Evolutionary conservation across 257 asterid species (phyloP).

Genomic region (Plantago ovata): DNA sequence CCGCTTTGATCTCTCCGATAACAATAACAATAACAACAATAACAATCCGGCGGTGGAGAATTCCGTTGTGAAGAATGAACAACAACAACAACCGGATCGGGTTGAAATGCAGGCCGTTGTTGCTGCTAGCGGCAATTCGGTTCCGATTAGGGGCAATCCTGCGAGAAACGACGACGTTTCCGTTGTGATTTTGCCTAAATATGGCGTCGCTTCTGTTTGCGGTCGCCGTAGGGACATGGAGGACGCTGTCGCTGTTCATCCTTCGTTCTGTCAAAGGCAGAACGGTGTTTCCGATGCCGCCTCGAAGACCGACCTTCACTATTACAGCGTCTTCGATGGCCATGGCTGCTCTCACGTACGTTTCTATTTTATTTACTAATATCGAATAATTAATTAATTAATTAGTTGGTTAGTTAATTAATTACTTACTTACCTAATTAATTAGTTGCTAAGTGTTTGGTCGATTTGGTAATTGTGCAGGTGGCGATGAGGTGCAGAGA

Average conservation of each 20-base stretch:
- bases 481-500: constrained; percentile 67
- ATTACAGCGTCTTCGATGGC: constrained; percentile 70
- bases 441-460: not conserved
- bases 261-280: constrained; percentile 36
- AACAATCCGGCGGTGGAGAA: constrained; percentile 28
- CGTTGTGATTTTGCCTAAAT: constrained; percentile 31
- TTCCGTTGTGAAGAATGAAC: constrained; percentile 9
- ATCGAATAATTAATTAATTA: not conserved
- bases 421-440: not conserved
- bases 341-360: constrained; percentile 88
- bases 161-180: not conserved
- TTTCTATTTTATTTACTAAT: too few relatives aligned
- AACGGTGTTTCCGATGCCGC: constrained; percentile 2
- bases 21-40: too few relatives aligned
- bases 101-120: too few relatives aligned
- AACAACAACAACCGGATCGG: not conserved
- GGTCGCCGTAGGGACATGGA: constrained; percentile 82
- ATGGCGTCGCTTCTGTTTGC: constrained; percentile 56
- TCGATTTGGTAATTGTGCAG: constrained; percentile 23
- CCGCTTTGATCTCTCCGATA: constrained; percentile 27
- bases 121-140: not conserved
- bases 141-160: not conserved
- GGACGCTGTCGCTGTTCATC: constrained; percentile 66
- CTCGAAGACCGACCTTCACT: constrained; percentile 49
- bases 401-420: too few relatives aligned